Percentiles rank a stretch among this genome's conserved stretches.
phyloP scores from a whole-genome alignment of 2,329 filamentous ascomycete genomes.

The Monilinia fructicola region DNA sequence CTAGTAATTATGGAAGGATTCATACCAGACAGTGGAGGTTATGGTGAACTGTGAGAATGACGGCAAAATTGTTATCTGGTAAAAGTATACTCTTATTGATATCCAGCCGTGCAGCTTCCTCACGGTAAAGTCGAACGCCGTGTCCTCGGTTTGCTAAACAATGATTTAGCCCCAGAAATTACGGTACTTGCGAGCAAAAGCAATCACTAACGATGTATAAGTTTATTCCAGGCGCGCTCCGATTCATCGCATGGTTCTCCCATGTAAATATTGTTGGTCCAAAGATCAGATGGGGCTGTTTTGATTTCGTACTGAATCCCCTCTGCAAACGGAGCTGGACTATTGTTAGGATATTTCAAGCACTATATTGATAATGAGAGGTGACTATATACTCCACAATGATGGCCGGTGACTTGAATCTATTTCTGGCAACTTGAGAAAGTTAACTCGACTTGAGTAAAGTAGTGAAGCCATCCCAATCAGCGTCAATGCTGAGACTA shows the following conservation, averaged over 20 bases:
- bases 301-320: constrained; percentile 9
- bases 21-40: constrained; percentile 21
- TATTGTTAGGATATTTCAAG: background rate
- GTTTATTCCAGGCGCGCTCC: constrained; percentile 19
- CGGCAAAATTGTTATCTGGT: constrained; percentile 14
- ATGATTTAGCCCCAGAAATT: background rate
- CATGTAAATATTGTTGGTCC: constrained; percentile 10
- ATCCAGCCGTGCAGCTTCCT: constrained; percentile 14
- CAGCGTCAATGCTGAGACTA: background rate
- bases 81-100: constrained; percentile 21
- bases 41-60: constrained; percentile 19
- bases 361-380: too few species aligned
- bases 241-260: constrained; percentile 21
- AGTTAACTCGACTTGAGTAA: constrained; percentile 7
- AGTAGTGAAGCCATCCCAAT: constrained; percentile 16
- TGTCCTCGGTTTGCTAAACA: constrained; percentile 7
- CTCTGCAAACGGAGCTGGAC: constrained; percentile 8
- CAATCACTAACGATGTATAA: constrained; percentile 16
- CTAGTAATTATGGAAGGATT: too few species aligned
- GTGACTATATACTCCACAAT: constrained; percentile 5
- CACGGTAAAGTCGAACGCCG: constrained; percentile 15
- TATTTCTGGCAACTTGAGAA: background rate
- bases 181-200: background rate
- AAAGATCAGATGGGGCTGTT: constrained; percentile 6
- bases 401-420: constrained; percentile 5